Evolutionary conservation across 2,329 filamentous ascomycete genomes (phyloP).

Genomic region (Didymosphaeria variabile): DNA sequence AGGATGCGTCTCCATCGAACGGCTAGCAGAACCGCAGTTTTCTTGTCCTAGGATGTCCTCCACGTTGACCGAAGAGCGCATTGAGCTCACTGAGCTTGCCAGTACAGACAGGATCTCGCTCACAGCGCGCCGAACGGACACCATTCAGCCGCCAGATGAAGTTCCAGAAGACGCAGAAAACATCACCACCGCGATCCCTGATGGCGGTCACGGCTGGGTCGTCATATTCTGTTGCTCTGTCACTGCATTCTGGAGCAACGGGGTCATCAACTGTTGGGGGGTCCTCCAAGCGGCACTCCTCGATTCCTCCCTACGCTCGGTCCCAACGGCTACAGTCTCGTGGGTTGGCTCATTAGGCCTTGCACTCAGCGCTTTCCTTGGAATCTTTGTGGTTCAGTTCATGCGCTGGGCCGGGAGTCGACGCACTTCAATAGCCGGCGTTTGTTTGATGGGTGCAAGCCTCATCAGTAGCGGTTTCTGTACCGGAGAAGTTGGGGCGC

Average conservation of each 20-base stretch:
- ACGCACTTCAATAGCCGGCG: slow-evolving; percentile 58
- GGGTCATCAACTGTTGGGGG: slow-evolving; percentile 68
- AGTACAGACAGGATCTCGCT: neutral
- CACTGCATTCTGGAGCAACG: slow-evolving; percentile 62
- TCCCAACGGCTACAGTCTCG: slow-evolving; percentile 61
- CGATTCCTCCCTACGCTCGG: slow-evolving; percentile 54
- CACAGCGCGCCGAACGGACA: neutral
- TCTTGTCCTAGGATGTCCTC: slow-evolving; percentile 17
- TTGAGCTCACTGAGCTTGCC: slow-evolving; percentile 25
- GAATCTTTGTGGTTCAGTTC: slow-evolving; percentile 62
- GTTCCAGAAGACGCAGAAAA: slow-evolving; percentile 27
- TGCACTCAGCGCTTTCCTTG: slow-evolving; percentile 61
- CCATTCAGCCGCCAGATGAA: slow-evolving; percentile 15
- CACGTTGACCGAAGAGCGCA: slow-evolving; percentile 21
- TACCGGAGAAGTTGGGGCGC: slow-evolving; percentile 54
- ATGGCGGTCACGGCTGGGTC: slow-evolving; percentile 66
- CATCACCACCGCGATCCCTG: slow-evolving; percentile 50
- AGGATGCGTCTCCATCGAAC: neutral
- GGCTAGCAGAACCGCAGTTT: neutral
- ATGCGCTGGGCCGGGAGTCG: slow-evolving; percentile 61
- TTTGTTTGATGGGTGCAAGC: slow-evolving; percentile 61
- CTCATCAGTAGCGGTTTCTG: slow-evolving; percentile 60
- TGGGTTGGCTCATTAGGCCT: slow-evolving; percentile 66
- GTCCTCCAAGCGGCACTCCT: slow-evolving; percentile 67
- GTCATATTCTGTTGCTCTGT: slow-evolving; percentile 59